Conservation (phyloP, 2,329 filamentous ascomycete genomes). For the Cladophialophora chaetospira region DNA sequence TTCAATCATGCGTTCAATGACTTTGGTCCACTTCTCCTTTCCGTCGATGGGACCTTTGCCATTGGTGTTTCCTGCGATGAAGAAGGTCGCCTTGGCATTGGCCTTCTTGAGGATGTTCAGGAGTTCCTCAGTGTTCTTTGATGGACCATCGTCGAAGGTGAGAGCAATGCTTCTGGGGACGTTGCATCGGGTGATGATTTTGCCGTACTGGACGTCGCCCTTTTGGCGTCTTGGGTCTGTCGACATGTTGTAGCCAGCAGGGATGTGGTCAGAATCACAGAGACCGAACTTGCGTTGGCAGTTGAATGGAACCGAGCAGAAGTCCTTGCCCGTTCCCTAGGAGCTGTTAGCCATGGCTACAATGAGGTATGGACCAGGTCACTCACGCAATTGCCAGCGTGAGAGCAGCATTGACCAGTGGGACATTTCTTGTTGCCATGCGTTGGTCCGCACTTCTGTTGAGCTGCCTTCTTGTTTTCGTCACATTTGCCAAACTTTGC, state of each 20-base stretch:
- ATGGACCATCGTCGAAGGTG: slow-evolving; percentile 69
- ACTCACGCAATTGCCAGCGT: slow-evolving; percentile 29
- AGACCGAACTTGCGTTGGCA: slow-evolving; percentile 29
- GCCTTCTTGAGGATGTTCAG: slow-evolving; percentile 63
- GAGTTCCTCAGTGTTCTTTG: slow-evolving; percentile 61
- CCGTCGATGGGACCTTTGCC: slow-evolving; percentile 48
- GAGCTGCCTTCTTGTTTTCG: background rate
- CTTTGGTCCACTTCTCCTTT: slow-evolving; percentile 40
- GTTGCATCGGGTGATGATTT: slow-evolving; percentile 45
- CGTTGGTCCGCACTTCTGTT: slow-evolving; percentile 9
- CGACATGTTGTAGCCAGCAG: slow-evolving; percentile 22
- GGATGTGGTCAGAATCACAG: slow-evolving; percentile 28
- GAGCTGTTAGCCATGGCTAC: slow-evolving; percentile 4
- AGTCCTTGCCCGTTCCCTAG: slow-evolving; percentile 24
- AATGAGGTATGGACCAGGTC: background rate
- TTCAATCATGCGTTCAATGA: slow-evolving; percentile 46
- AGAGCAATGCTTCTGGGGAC: slow-evolving; percentile 63
- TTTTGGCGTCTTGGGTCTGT: slow-evolving; percentile 12
- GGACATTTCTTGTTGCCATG: slow-evolving; percentile 9
- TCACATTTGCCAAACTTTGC: background rate
- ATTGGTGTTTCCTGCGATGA: slow-evolving; percentile 57
- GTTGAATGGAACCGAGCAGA: slow-evolving; percentile 28
- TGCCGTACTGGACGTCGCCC: slow-evolving; percentile 42
- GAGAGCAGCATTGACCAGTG: slow-evolving; percentile 25
- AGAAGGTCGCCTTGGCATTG: slow-evolving; percentile 68